phyloP scores from a whole-genome alignment of 306 rosid species.

The Trichosanthes truncata region DNA sequence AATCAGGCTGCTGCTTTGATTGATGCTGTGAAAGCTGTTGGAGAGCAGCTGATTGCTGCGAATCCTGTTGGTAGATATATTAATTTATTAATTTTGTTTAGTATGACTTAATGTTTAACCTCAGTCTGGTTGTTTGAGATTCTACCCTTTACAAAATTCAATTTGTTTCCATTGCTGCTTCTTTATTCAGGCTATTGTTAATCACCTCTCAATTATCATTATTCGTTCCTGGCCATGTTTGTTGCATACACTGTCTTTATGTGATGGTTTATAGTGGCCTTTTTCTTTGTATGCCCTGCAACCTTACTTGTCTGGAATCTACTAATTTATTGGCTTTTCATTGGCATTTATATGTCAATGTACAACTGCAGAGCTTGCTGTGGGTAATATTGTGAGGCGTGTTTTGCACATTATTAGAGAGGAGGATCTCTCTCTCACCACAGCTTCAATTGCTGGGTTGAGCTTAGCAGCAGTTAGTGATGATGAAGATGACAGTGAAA shows the following conservation, averaged over 20 bases:
- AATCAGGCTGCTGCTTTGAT: slow-evolving; percentile 77
- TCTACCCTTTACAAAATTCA: background rate
- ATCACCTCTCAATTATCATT: background rate
- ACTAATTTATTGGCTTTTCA: slow-evolving; percentile 8
- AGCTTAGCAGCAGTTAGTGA: slow-evolving; percentile 64
- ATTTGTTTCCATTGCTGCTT: background rate
- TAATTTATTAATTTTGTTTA: background rate
- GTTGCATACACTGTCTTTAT: background rate
- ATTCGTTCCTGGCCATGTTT: background rate
- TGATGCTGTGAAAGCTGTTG: slow-evolving; percentile 75
- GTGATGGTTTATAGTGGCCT: background rate
- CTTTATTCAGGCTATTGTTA: background rate
- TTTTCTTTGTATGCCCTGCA: background rate
- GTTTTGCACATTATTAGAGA: slow-evolving; percentile 91
- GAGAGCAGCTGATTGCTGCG: slow-evolving; percentile 89
- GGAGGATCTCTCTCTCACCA: slow-evolving; percentile 80
- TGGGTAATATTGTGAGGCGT: slow-evolving; percentile 97
- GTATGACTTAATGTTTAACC: background rate
- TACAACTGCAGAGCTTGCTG: slow-evolving; percentile 76
- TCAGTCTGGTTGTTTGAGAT: background rate
- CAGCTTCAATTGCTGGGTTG: slow-evolving; percentile 78
- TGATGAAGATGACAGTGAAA: slow-evolving; percentile 75
- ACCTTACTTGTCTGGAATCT: background rate
- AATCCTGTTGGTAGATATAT: slow-evolving; percentile 72
- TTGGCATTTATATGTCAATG: slow-evolving; percentile 9